phyloP scores from a whole-genome alignment of 2,329 filamentous ascomycete genomes.

The Escovopsis weberi region DNA sequence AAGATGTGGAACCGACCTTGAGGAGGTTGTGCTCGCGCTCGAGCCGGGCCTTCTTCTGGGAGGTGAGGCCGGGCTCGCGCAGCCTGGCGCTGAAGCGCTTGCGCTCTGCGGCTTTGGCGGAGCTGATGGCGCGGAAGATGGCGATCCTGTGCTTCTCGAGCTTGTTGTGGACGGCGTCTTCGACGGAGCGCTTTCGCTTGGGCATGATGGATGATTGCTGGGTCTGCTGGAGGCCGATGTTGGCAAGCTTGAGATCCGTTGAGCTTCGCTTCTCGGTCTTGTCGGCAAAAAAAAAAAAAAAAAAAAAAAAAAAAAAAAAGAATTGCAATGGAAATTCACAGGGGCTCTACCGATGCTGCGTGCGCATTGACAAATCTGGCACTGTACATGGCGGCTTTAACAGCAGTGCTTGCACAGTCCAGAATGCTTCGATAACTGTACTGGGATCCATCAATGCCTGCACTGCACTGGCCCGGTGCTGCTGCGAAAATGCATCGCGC shows the following conservation, averaged over 20 bases:
- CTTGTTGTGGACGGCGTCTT: conserved; percentile 31
- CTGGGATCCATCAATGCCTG: too few species aligned
- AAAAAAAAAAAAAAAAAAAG: neutral
- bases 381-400: too few species aligned
- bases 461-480: too few species aligned
- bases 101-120: conserved; percentile 61
- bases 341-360: too few species aligned
- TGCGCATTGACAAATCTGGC: too few species aligned
- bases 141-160: conserved; percentile 43
- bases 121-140: conserved; percentile 53
- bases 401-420: too few species aligned
- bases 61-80: conserved; percentile 28
- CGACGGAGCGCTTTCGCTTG: conserved; percentile 40
- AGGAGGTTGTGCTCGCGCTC: conserved; percentile 44
- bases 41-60: conserved; percentile 42
- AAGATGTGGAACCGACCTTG: conserved; percentile 24
- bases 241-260: neutral
- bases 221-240: neutral
- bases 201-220: conserved; percentile 25
- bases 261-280: neutral
- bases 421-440: too few species aligned
- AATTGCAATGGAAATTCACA: too few species aligned
- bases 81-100: conserved; percentile 56
- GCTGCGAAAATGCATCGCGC: too few species aligned
- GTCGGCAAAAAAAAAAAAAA: neutral